Evolutionary conservation across 805 yeast genomes (phyloP).

Genomic region (Osmozyma mogii): DNA sequence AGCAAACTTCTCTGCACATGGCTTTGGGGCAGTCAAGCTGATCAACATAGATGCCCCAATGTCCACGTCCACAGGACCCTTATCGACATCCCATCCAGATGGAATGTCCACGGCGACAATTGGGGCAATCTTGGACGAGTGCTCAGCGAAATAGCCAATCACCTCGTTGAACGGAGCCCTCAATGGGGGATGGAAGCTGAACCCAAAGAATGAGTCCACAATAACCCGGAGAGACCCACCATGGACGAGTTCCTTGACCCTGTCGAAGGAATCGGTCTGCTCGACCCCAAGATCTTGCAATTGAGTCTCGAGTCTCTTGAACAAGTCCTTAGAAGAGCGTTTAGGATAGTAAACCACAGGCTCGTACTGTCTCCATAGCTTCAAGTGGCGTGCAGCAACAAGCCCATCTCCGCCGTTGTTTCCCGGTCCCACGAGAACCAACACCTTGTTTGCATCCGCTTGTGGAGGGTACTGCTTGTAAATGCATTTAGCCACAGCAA

Average conservation of each 20-base stretch:
- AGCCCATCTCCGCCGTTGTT: slow-evolving; percentile 96
- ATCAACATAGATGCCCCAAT: slow-evolving; percentile 64
- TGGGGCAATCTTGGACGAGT: slow-evolving; percentile 43
- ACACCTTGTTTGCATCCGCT: slow-evolving; percentile 24
- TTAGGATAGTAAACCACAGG: slow-evolving; percentile 82
- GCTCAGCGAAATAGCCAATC: slow-evolving; percentile 17
- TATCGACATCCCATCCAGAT: slow-evolving; percentile 94
- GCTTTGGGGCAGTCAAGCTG: slow-evolving; percentile 91
- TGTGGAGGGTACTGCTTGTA: slow-evolving; percentile 59
- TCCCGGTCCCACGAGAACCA: slow-evolving; percentile 89
- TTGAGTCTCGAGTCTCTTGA: slow-evolving; percentile 56
- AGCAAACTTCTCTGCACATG: slow-evolving; percentile 53
- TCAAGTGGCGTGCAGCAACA: slow-evolving; percentile 89
- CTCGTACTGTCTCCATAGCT: slow-evolving; percentile 60
- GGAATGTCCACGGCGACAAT: slow-evolving; percentile 86
- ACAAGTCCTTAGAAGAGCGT: slow-evolving; percentile 45
- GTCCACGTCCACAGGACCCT: slow-evolving; percentile 42
- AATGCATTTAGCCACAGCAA: slow-evolving; percentile 86
- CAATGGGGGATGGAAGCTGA: slow-evolving; percentile 85
- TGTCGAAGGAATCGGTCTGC: slow-evolving; percentile 37
- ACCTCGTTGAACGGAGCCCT: slow-evolving; percentile 63
- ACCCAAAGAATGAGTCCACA: slow-evolving; percentile 87
- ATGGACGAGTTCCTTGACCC: slow-evolving; percentile 14
- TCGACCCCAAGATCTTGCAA: slow-evolving; percentile 56
- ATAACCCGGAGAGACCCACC: slow-evolving; percentile 24